Evolutionary conservation across 2,329 filamentous ascomycete genomes (phyloP).

Genomic region (Sarocladium strictum): DNA sequence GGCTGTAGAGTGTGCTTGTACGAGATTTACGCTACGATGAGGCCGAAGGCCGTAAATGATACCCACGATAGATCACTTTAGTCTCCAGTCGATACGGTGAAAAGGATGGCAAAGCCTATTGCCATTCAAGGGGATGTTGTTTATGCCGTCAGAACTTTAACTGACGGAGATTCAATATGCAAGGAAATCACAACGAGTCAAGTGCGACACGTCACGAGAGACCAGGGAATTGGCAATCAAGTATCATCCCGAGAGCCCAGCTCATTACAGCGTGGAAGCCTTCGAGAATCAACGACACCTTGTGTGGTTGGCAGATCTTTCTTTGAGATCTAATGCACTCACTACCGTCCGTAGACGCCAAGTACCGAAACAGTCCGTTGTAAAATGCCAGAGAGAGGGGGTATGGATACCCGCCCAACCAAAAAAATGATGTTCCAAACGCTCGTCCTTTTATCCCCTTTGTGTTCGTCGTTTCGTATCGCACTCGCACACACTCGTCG

Average conservation of each 20-base stretch:
- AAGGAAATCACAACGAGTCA: neutral
- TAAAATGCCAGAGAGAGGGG: conserved; percentile 30
- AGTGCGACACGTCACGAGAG: conserved; percentile 11
- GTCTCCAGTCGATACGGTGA: neutral
- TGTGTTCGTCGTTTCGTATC: conserved; percentile 15
- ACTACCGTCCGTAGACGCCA: conserved; percentile 54
- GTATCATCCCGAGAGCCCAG: conserved; percentile 61
- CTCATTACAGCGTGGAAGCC: conserved; percentile 15
- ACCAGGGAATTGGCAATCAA: conserved; percentile 73
- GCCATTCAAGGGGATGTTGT: conserved; percentile 1
- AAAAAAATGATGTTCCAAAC: conserved; percentile 20
- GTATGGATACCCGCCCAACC: conserved; percentile 24
- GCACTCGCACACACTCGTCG: conserved; percentile 2
- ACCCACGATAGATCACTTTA: neutral
- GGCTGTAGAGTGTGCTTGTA: neutral
- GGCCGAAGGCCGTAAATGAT: conserved; percentile 6
- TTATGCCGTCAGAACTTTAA: neutral
- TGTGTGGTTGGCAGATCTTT: conserved; percentile 54
- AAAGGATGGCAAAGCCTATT: neutral
- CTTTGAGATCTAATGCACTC: conserved; percentile 54
- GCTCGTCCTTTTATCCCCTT: conserved; percentile 21
- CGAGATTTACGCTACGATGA: conserved; percentile 7
- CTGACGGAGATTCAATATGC: neutral
- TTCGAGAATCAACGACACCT: conserved; percentile 87
- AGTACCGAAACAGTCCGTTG: conserved; percentile 33